Base-by-base conservation (phyloP, 1,139 yeast genomes). In the Candida sp. region DNA sequence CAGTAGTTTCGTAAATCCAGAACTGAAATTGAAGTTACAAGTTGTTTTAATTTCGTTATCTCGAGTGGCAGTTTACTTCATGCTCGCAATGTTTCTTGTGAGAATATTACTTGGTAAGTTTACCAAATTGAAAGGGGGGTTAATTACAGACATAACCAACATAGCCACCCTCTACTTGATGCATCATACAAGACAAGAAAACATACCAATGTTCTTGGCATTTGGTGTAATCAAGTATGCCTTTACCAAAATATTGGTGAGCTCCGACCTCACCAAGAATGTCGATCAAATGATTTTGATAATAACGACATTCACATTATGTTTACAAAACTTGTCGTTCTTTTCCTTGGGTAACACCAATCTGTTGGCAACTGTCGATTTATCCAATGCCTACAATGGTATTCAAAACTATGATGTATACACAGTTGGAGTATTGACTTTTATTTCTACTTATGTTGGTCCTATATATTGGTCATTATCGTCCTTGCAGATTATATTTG, bases 381-480 rank as follows among this genome's bases (percentile, higher is more conserved):
- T 93, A 25, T 81, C 96, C 0, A 90, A 93, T 59, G 91, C 97
- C 1, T 93, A 93, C 60, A 93, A 93, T 58, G 99, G 99, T 0
- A 73, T 91, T 5, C 74, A 73, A 32, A 62, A 75, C 33, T 95
- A 90, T 57, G 80, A 84, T 50, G 77, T 90, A 11, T 56, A 76
- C n/a, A 56, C 79, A 5, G 96, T 93, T 6, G 97, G 97, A 0
- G 40, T 85, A 1, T 65, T 93, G 43, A 88, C 97, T 8, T 87
- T 87, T 57, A 58, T 86, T 5, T 79, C 95, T 21, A 93, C 90
- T 60, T 93, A 88, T 79, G 78, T 87, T 0, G 93, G 90, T 0
- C 88, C 97, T 0, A 74, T 93, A 0, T 91, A 78, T 58, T 91
- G 97, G 96, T 73, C 89, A 0, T 54, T 84, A n/a, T 71, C 80